Base-by-base conservation (phyloP, 345 rosid species). In the Trapa bicornis region DNA sequence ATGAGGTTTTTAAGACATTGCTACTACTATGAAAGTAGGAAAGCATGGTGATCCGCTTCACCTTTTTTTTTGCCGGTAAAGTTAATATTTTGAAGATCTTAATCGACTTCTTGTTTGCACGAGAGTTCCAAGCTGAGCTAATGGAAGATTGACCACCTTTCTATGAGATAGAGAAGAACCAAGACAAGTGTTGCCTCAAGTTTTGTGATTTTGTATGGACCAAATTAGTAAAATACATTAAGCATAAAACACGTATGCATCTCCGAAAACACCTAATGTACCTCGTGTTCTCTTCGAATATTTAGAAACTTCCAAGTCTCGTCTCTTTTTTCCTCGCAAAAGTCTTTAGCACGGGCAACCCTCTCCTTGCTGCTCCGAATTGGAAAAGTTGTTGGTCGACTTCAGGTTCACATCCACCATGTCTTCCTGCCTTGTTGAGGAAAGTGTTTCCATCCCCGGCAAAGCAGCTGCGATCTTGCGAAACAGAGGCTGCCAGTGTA, bases 351-450 rank as follows among this genome's bases (percentile, higher is more conserved):
- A 93, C 5, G 96, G 75, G 64, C 98, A 93, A 15, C 97, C 97
- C 11, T 96, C 96, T 71, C 85, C 80, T 73, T 84, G 91, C 70
- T 89, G 89, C 77, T 88, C 89, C 57, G 75, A 71, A 75, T 88
- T 96, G 57, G 96, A 87, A 22, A 92, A 81, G 81, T 82, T 85
- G 69, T 75, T 81, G 0, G 87, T 80, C 1, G 97, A 70, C 81
- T 85, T 93, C 62, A 90, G 82, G 81, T 90, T 93, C 70, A 90
- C 97, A 61, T 93, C 98, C 42, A 90, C 97, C 98, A 93, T 93
- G 80, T 93, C 97, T 76, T 84, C 98, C 72, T 85, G 91, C 73
- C 84, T 90, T 3, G 96, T 78, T 22, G 98, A 87, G 9, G 96
- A 84, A 54, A 93, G 84, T 1, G 94, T 81, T 74, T 90, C 98